Evolutionary conservation across 1,284 basidiomycete genomes (phyloP).

Genomic region (Xerocomus amazonicus): DNA sequence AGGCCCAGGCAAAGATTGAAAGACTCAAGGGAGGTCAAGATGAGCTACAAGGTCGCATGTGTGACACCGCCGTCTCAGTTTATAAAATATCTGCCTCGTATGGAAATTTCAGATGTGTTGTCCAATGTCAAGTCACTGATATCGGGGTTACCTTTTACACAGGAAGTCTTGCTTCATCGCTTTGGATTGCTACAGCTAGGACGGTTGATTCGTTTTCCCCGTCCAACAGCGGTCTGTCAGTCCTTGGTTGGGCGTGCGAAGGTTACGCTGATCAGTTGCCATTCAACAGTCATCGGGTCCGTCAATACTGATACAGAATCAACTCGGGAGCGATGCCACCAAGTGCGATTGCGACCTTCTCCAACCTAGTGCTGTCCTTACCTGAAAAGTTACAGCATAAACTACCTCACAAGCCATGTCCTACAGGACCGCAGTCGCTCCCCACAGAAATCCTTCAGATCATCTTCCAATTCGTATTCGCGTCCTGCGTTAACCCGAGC

Average conservation of each 20-base stretch:
- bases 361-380: conserved; percentile 2
- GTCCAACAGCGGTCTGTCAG: no score
- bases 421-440: conserved; percentile 3
- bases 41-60: conserved; percentile 10
- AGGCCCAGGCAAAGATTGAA: conserved; percentile 17
- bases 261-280: no score
- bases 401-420: no score
- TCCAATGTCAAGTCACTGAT: no score
- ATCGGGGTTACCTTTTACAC: no score
- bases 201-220: background rate
- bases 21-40: conserved; percentile 1
- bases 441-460: conserved; percentile 11
- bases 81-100: background rate
- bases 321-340: background rate
- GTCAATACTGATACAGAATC: background rate
- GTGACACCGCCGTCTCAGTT: background rate
- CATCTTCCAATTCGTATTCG: conserved; percentile 11
- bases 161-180: background rate
- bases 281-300: no score
- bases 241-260: no score
- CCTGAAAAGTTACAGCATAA: background rate
- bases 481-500: conserved; percentile 3
- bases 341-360: conserved; percentile 10
- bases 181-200: background rate
- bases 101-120: background rate